Percentiles rank a stretch among this genome's conserved stretches.
phyloP scores from a whole-genome alignment of 192 early-diverging fungal species.

The Podila clonocystis region DNA sequence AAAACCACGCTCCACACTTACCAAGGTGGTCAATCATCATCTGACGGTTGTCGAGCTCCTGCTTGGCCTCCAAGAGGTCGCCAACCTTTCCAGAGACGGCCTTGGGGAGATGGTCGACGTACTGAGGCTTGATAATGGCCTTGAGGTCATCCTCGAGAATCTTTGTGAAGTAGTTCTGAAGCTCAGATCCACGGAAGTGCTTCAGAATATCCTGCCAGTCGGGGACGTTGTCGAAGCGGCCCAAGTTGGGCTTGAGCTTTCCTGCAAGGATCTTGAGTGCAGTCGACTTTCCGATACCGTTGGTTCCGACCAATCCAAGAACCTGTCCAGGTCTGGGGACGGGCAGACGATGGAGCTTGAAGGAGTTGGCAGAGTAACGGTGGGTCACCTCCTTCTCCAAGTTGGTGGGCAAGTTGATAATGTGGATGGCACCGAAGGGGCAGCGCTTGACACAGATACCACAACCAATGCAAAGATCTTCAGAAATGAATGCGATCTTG shows the following conservation, averaged over 20 bases:
- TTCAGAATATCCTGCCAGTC: slow-evolving; percentile 98
- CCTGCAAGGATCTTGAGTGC: slow-evolving; percentile 95
- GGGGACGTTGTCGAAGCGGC: slow-evolving; percentile 82
- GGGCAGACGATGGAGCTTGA: slow-evolving; percentile 97
- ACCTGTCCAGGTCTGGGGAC: slow-evolving; percentile 97
- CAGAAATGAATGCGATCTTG: slow-evolving; percentile 94
- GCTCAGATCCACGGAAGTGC: slow-evolving; percentile 95
- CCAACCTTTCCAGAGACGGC: slow-evolving; percentile 83
- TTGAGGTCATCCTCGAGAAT: slow-evolving; percentile 96
- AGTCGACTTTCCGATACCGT: slow-evolving; percentile 95
- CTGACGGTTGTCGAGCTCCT: slow-evolving; percentile 77
- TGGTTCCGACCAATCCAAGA: slow-evolving; percentile 96
- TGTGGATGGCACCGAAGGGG: slow-evolving; percentile 94
- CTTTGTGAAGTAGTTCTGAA: slow-evolving; percentile 99
- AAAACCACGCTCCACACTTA: slow-evolving; percentile 32
- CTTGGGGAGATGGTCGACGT: slow-evolving; percentile 90
- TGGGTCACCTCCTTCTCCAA: slow-evolving; percentile 95
- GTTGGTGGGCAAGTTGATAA: slow-evolving; percentile 98
- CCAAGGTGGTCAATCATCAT: slow-evolving; percentile 78
- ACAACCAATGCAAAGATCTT: slow-evolving; percentile 97
- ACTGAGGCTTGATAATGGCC: slow-evolving; percentile 97
- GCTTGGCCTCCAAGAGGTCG: slow-evolving; percentile 75
- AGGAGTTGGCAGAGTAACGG: slow-evolving; percentile 95
- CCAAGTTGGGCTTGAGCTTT: slow-evolving; percentile 96
- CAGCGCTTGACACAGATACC: slow-evolving; percentile 98